Conservation (phyloP, 148 eudicot species). For the Rheum nobile region DNA sequence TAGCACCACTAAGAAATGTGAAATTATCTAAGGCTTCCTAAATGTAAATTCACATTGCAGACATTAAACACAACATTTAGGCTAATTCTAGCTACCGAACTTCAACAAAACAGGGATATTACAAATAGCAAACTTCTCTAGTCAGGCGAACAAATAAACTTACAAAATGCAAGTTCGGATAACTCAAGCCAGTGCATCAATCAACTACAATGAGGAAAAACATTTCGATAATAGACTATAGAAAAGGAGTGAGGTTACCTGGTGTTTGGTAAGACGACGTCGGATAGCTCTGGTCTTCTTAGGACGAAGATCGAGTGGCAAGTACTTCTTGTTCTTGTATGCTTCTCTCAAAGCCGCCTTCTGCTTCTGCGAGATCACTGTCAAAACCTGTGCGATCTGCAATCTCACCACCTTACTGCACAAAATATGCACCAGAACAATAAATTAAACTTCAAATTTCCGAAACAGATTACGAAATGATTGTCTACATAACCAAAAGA, state of each 20-base stretch:
- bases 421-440: not conserved
- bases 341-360: slow-evolving; percentile 27
- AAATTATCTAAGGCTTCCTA: not conserved
- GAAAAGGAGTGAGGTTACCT: slow-evolving; percentile 16
- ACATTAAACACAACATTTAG: not conserved
- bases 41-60: not conserved
- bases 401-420: slow-evolving; percentile 26
- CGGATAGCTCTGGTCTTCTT: slow-evolving; percentile 31
- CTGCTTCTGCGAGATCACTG: slow-evolving; percentile 36
- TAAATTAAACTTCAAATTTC: not conserved
- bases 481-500: not conserved
- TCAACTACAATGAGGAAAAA: not conserved
- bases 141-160: not conserved
- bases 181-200: not conserved
- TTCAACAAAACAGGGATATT: not conserved
- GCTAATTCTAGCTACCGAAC: not conserved
- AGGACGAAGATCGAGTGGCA: slow-evolving; percentile 34
- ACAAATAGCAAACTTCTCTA: not conserved
- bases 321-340: slow-evolving; percentile 37
- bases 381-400: slow-evolving; percentile 26
- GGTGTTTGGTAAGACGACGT: slow-evolving; percentile 29
- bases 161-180: not conserved
- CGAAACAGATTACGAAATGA: not conserved
- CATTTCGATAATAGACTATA: not conserved
- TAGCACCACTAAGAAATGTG: not conserved